Evolutionary conservation across 2,329 filamentous ascomycete genomes (phyloP), one percentile per base, ranked within the genome.

Genomic region (Neofusicoccum sp.): DNA sequence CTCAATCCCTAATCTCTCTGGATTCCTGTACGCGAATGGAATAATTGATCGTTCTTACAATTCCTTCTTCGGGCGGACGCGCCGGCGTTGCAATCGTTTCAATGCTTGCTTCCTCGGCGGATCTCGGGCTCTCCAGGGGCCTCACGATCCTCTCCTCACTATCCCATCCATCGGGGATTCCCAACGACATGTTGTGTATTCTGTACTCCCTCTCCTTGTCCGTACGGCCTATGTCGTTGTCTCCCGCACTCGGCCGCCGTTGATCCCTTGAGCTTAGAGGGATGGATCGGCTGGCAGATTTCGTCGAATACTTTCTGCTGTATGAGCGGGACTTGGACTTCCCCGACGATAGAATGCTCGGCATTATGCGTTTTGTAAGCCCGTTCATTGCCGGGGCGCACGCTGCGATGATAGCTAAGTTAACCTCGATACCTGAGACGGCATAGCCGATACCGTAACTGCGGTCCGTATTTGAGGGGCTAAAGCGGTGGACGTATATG

Each of bases 321-420:
- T 43, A 56, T 8, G 51, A 56, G 12, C 30, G 38, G 26, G 47
- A 63, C 60, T 54, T 62, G 1, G 54, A 61, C 11, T 63, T 63
- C 9, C 64, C 61, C 1, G 66, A 65, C 3, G 68, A 65, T 61
- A 74, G 74, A 24, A 71, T 70, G 4, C 56, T 63, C 6, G 72
- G 73, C 60, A 70, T 65, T 7, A 74, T 51, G 38, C 67, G 65
- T 3, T 72, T 70, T 33, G 82, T 64, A 12, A 81, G 73, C 2
- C 81, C 80, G 5, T 80, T 75, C 40, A 84, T 71, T 0, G 82
- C 82, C 0, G 82, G 82, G 0, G 84, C 77, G 63, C 80, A 83
- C 6, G 82, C 82, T 0, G 80, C 82, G 44, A 82, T 73, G 63
- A 85, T 82, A 53, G 80, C 82, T 0, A 79, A 65, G 33, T 72